Conservation (phyloP, 495 filamentous ascomycete genomes). For the Penicillium argentinense region DNA sequence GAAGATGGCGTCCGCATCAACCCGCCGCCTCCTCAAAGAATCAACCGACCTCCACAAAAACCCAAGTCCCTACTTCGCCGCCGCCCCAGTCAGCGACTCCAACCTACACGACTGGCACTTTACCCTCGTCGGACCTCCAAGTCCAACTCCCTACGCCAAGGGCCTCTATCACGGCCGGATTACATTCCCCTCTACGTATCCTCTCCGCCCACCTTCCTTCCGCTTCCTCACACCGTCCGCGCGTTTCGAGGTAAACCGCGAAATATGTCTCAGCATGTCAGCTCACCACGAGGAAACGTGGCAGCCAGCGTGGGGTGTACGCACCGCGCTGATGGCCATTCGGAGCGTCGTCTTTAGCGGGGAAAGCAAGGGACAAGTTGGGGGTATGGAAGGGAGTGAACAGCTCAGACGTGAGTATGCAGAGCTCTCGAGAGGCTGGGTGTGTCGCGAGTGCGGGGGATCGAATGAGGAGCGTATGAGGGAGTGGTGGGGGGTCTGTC, state of each 20-base stretch:
- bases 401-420: constrained; percentile 66
- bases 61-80: constrained; percentile 79
- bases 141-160: constrained; percentile 69
- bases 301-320: constrained; percentile 96
- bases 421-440: constrained; percentile 56
- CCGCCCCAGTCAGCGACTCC: constrained; percentile 69
- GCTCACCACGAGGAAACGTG: constrained; percentile 98
- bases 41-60: constrained; percentile 75
- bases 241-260: constrained; percentile 93
- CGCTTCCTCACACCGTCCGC: constrained; percentile 91
- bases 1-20: constrained; percentile 34
- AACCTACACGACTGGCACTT: constrained; percentile 99
- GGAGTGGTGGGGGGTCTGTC: constrained; percentile 60
- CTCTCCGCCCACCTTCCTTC: constrained; percentile 85
- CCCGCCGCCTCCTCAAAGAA: constrained; percentile 69
- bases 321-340: constrained; percentile 57
- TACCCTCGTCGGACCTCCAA: constrained; percentile 87
- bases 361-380: constrained; percentile 70
- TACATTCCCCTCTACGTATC: constrained; percentile 82
- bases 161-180: constrained; percentile 98
- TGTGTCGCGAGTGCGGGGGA: constrained; percentile 61
- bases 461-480: constrained; percentile 71
- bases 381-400: constrained; percentile 74
- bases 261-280: constrained; percentile 91
- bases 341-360: constrained; percentile 51